Conservation (phyloP, 495 filamentous ascomycete genomes). For the Talaromyces adpressus region DNA sequence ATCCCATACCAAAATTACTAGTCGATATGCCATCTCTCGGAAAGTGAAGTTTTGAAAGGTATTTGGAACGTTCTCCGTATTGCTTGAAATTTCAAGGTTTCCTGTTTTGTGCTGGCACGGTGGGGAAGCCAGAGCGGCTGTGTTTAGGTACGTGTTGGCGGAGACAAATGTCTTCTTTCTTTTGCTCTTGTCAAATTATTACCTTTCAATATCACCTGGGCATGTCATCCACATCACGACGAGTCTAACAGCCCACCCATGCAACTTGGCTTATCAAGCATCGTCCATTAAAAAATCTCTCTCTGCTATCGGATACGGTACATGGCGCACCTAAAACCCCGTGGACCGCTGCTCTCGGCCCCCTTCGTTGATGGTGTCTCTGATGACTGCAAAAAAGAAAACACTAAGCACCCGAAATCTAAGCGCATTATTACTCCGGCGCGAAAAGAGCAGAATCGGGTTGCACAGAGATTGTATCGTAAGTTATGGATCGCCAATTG, state of each 20-base stretch:
- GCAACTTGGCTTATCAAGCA: background rate
- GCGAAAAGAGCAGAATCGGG: slow-evolving; percentile 32
- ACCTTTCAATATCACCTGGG: background rate
- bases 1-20: background rate
- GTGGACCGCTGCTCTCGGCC: background rate
- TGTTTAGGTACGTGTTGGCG: too few relatives aligned
- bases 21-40: background rate
- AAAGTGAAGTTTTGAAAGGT: background rate
- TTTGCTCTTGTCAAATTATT: background rate
- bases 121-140: too few relatives aligned
- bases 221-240: background rate
- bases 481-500: slow-evolving; percentile 7
- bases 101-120: too few relatives aligned
- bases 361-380: background rate
- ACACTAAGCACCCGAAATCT: background rate
- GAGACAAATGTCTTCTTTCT: background rate
- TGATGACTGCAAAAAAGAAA: background rate
- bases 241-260: background rate
- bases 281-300: background rate
- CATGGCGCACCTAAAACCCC: background rate
- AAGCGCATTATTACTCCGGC: slow-evolving; percentile 34
- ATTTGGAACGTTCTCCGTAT: background rate
- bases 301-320: background rate
- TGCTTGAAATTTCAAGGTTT: background rate
- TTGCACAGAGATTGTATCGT: slow-evolving; percentile 36